Evolutionary conservation across 2,329 filamentous ascomycete genomes (phyloP).

Genomic region (Botrytis byssoidea): DNA sequence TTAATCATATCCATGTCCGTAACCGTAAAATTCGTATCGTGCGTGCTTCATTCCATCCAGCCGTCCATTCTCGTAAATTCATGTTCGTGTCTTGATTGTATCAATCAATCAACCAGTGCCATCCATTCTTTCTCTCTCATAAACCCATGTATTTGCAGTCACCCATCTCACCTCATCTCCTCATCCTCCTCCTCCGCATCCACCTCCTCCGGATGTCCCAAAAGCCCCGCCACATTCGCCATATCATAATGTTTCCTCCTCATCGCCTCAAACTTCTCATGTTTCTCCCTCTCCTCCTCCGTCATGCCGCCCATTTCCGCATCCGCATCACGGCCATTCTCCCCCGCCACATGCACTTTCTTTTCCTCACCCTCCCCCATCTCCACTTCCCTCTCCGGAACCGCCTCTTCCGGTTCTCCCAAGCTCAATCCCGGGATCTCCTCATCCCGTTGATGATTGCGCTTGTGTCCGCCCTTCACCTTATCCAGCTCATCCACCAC

Average conservation of each 20-base stretch:
- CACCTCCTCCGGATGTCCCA: conserved; percentile 71
- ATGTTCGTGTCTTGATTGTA: not conserved
- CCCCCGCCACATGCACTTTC: conserved; percentile 70
- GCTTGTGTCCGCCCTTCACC: not conserved
- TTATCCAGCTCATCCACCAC: conserved; percentile 66
- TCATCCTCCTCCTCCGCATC: conserved; percentile 58
- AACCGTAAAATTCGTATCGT: not conserved
- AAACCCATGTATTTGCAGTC: not conserved
- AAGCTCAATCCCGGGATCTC: conserved; percentile 92
- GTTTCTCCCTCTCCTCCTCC: conserved; percentile 82
- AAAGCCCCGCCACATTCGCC: conserved; percentile 84
- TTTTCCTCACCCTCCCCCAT: conserved; percentile 54
- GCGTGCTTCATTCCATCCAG: not conserved
- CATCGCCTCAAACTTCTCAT: conserved; percentile 84
- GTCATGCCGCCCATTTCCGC: conserved; percentile 51
- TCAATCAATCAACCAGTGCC: no score
- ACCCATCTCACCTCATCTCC: conserved; percentile 33
- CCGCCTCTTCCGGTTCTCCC: conserved; percentile 81
- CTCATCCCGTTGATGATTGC: conserved; percentile 50
- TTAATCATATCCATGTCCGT: not conserved
- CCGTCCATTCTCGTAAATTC: not conserved
- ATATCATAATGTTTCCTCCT: conserved; percentile 99
- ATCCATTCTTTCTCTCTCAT: no score
- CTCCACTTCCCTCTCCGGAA: conserved; percentile 50
- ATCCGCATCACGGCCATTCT: conserved; percentile 52